These are phyloP conservation scores for Suillus lakei DNA, from an alignment of 768 basidiomycete genomes.

Conservation along the genomic window DNA sequence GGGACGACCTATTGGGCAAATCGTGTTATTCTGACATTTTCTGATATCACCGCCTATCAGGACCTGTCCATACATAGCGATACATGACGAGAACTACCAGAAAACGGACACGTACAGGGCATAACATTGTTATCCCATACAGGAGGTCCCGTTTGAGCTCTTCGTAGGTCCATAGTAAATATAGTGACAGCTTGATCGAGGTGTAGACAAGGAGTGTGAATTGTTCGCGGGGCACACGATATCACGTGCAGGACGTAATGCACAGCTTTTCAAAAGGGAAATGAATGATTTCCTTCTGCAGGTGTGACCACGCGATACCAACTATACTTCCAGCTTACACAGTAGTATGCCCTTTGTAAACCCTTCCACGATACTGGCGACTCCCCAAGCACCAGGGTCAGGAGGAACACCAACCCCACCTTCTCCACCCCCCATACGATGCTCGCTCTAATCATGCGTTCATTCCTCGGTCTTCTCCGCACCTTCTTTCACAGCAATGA, in stretches of 20 bases:
- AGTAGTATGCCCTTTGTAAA: constrained; percentile 29
- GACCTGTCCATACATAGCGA: not conserved
- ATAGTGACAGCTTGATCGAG: no score
- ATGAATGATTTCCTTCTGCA: no score
- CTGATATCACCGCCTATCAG: not conserved
- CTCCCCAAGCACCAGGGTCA: constrained; percentile 63
- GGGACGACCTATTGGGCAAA: not conserved
- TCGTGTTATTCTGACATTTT: not conserved
- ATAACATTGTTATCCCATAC: not conserved
- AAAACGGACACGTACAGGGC: not conserved
- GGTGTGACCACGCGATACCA: no score
- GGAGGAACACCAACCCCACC: constrained; percentile 39
- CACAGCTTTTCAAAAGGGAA: no score
- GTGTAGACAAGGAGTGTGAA: not conserved
- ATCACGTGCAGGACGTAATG: not conserved
- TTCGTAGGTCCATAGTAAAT: not conserved
- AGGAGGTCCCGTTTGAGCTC: not conserved
- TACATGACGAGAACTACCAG: not conserved
- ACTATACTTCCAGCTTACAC: not conserved
- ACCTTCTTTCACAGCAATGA: constrained; percentile 38
- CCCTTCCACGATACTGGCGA: constrained; percentile 47
- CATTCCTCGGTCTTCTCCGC: constrained; percentile 56
- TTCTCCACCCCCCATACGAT: constrained; percentile 40
- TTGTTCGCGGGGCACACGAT: no score
- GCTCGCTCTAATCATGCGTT: constrained; percentile 53